Base-by-base conservation (phyloP, 2,329 filamentous ascomycete species). In the Cladosporium sphaerospermum region DNA sequence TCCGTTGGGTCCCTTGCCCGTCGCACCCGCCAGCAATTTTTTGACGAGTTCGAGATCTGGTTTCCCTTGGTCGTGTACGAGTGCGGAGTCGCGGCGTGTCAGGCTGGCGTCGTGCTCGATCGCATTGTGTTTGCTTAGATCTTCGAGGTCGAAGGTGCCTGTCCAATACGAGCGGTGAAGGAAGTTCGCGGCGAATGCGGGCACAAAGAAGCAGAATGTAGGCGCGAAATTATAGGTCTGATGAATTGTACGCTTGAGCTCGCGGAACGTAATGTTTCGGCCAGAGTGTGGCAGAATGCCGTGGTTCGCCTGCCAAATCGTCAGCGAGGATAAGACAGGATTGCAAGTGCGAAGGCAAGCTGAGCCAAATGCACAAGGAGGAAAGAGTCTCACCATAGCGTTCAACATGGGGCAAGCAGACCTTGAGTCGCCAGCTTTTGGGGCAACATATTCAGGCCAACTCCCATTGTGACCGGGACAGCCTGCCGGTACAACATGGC, bases 401-500 rank as follows among this genome's bases (percentile, higher is more conserved):
- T 64, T 64, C 33, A 64, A 48, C 61, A 64, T 64, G 5, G 62
- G 61, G 49, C 62, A 64, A 8, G 62, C 62, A 16, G 57, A 60
- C 45, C 62, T 52, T 3, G 67, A 70, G 54, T 71, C 69, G 45
- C 63, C 62, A 16, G 69, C 64, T 52, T 60, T 60, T 2, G 71
- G 70, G 44, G 70, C 61, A 11, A 67, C 57, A 48, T 70, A 73
- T 40, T 65, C 61, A 13, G 68, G 70, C 68, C 69, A 73, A 39
- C 57, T 63, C n/a, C 65, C 59, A 45, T 62, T 57, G 43, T 71
- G 65, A 3, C 71, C 71, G 2, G 69, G 61, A 11, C 59, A 55
- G 18, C 67, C 64, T 23, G 61, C 52, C 4, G 69, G 69, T 8
- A 73, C 62, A 19, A 73, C 68, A 43, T 65, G 58, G 36, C 67